These are phyloP conservation scores for Ogataea pini DNA, from an alignment of 805 yeast species.

Conservation along the genomic window DNA sequence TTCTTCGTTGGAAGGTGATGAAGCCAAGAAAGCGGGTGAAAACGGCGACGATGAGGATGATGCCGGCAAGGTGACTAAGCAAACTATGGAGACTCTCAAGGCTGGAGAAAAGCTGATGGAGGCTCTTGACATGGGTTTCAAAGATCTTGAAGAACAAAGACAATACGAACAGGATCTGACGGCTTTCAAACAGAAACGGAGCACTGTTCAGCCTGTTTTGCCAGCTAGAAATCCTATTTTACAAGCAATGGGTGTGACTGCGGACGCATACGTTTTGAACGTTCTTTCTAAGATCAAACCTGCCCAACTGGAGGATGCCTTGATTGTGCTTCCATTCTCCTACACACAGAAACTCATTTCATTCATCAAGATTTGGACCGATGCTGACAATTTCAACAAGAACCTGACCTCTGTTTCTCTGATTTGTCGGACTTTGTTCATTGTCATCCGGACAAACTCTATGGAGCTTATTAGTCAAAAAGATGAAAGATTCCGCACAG, in stretches of 20 bases:
- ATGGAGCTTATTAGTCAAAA: conserved; percentile 74
- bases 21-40: conserved; percentile 33
- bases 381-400: conserved; percentile 43
- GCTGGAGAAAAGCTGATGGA: conserved; percentile 94
- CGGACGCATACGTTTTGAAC: conserved; percentile 77
- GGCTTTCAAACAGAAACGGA: conserved; percentile 41
- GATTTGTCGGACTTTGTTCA: conserved; percentile 74
- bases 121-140: conserved; percentile 80
- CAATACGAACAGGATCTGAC: conserved; percentile 47
- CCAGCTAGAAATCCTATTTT: conserved; percentile 75
- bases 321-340: conserved; percentile 87
- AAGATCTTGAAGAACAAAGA: conserved; percentile 61
- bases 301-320: conserved; percentile 89
- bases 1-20: conserved; percentile 63
- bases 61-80: conserved; percentile 68
- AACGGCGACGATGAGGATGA: conserved; percentile 50
- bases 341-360: conserved; percentile 68
- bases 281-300: conserved; percentile 70
- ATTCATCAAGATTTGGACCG: conserved; percentile 77
- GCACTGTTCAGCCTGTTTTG: conserved; percentile 50
- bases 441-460: conserved; percentile 71
- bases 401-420: conserved; percentile 53
- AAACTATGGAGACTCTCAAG: conserved; percentile 87
- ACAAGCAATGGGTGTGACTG: conserved; percentile 66
- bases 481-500: conserved; percentile 62